A percentile compares a stretch with the other conserved stretches of the same genome.
phyloP scores from a whole-genome alignment of 2,329 filamentous ascomycete species.

The Colletotrichum euphorbiae region DNA sequence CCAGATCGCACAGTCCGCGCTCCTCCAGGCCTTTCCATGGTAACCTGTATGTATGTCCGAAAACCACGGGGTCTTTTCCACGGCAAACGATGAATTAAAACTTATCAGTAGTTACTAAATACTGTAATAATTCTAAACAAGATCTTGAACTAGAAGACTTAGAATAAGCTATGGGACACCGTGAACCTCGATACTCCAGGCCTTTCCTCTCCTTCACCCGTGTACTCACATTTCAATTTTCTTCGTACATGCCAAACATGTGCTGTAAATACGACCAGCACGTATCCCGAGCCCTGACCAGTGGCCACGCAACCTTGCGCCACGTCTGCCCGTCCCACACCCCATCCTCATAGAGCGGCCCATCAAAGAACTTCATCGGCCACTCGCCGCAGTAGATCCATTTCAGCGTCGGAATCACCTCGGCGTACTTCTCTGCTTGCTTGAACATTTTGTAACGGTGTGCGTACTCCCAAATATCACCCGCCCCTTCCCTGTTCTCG shows the following conservation, averaged over 20 bases:
- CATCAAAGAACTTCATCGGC: not conserved
- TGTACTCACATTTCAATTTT: slow-evolving; percentile 63
- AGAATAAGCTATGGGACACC: too few species aligned
- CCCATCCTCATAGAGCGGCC: too few species aligned
- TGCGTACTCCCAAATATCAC: slow-evolving; percentile 11
- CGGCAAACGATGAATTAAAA: too few species aligned
- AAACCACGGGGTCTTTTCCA: too few species aligned
- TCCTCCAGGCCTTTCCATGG: too few species aligned
- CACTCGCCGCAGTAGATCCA: slow-evolving; percentile 4
- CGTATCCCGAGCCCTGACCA: not conserved
- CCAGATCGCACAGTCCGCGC: too few species aligned
- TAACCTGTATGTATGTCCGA: too few species aligned
- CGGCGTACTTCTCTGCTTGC: slow-evolving; percentile 8
- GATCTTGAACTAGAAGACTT: too few species aligned
- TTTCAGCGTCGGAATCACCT: slow-evolving; percentile 10
- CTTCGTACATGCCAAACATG: slow-evolving; percentile 55
- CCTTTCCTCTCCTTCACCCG: slow-evolving; percentile 70
- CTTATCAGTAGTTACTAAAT: too few species aligned
- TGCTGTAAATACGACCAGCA: slow-evolving; percentile 6
- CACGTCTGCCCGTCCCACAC: not conserved
- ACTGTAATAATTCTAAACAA: too few species aligned
- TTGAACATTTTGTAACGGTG: slow-evolving; percentile 14
- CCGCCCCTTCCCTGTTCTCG: not conserved
- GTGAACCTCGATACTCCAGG: too few species aligned
- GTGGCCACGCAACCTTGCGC: slow-evolving; percentile 9